Evolutionary conservation across 2,329 filamentous ascomycete species (phyloP).

Genomic region (Oidium heveae): DNA sequence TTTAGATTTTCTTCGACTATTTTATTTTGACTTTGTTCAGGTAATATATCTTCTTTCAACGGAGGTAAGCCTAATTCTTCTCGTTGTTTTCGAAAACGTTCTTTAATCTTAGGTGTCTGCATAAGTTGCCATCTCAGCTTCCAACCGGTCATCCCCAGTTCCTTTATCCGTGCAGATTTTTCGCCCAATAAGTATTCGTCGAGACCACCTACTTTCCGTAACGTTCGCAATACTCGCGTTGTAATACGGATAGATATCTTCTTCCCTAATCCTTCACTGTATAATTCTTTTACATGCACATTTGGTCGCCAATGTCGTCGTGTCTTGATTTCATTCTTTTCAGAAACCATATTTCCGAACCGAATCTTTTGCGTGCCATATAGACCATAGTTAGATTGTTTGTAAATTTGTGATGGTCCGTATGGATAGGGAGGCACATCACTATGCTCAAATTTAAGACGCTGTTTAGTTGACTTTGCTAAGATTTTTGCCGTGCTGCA

Average conservation of each 20-base stretch:
- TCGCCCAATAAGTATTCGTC: slow-evolving; percentile 76
- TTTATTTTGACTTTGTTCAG: too few relatives aligned
- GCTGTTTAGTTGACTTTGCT: slow-evolving; percentile 15
- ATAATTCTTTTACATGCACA: slow-evolving; percentile 35
- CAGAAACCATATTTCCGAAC: slow-evolving; percentile 54
- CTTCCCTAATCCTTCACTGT: slow-evolving; percentile 32
- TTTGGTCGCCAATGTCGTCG: slow-evolving; percentile 55
- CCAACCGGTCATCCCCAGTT: slow-evolving; percentile 80
- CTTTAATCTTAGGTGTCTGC: slow-evolving; percentile 45
- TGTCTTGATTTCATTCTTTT: slow-evolving; percentile 42
- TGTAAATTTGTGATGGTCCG: slow-evolving; percentile 44
- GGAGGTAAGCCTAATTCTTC: slow-evolving; percentile 36
- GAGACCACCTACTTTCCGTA: slow-evolving; percentile 68
- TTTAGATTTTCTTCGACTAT: too few relatives aligned
- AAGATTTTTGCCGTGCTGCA: slow-evolving; percentile 9
- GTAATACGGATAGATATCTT: slow-evolving; percentile 44
- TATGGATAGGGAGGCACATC: slow-evolving; percentile 41
- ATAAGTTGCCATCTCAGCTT: slow-evolving; percentile 70
- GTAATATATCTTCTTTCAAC: slow-evolving; percentile 12
- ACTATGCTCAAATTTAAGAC: slow-evolving; percentile 13
- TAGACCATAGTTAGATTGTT: slow-evolving; percentile 54
- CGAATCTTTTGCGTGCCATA: slow-evolving; percentile 47
- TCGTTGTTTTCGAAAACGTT: slow-evolving; percentile 39
- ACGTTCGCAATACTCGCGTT: slow-evolving; percentile 41
- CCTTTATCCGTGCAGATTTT: slow-evolving; percentile 53